A percentile compares a stretch with the other conserved stretches of the same genome.
Evolutionary conservation across 1,139 yeast species (phyloP).

Genomic region (Suhomyces panamericanus): DNA sequence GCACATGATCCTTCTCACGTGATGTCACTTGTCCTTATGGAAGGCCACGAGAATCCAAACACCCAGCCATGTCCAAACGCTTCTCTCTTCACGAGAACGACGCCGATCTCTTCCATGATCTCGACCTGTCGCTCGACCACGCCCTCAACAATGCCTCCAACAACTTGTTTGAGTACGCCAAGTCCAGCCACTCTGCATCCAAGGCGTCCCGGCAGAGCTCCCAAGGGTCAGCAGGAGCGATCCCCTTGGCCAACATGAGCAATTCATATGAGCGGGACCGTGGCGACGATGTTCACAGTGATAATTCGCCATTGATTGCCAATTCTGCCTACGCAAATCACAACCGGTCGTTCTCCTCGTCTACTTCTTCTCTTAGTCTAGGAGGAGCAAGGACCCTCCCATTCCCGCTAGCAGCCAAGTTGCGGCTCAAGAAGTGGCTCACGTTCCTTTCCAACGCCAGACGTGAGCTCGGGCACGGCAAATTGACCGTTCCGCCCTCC

Average conservation of each 20-base stretch:
- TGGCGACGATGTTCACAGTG: slow-evolving; percentile 18
- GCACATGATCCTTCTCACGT: too few species aligned
- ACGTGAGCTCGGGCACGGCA: slow-evolving; percentile 29
- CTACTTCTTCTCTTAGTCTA: slow-evolving; percentile 20
- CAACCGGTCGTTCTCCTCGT: slow-evolving; percentile 24
- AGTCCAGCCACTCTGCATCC: slow-evolving; percentile 11
- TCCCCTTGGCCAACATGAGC: slow-evolving; percentile 29
- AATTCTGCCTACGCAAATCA: slow-evolving; percentile 16
- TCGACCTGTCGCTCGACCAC: slow-evolving; percentile 44
- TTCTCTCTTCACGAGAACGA: slow-evolving; percentile 17
- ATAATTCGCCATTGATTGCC: slow-evolving; percentile 33
- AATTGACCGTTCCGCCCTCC: slow-evolving; percentile 14
- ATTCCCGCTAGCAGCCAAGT: slow-evolving; percentile 17
- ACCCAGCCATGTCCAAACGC: slow-evolving; percentile 1
- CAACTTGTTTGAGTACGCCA: slow-evolving; percentile 25
- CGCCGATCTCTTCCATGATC: slow-evolving; percentile 42
- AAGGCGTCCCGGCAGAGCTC: slow-evolving; percentile 25
- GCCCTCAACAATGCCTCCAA: slow-evolving; percentile 44
- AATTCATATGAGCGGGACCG: slow-evolving; percentile 9
- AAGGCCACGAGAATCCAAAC: slow-evolving; percentile 2
- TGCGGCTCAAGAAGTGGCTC: slow-evolving; percentile 18
- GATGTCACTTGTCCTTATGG: background rate
- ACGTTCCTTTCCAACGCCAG: slow-evolving; percentile 29
- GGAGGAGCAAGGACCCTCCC: slow-evolving; percentile 13
- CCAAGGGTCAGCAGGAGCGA: slow-evolving; percentile 30